Base-by-base conservation (phyloP, 2,329 filamentous ascomycete genomes). In the Tricladium varicosporioides region DNA sequence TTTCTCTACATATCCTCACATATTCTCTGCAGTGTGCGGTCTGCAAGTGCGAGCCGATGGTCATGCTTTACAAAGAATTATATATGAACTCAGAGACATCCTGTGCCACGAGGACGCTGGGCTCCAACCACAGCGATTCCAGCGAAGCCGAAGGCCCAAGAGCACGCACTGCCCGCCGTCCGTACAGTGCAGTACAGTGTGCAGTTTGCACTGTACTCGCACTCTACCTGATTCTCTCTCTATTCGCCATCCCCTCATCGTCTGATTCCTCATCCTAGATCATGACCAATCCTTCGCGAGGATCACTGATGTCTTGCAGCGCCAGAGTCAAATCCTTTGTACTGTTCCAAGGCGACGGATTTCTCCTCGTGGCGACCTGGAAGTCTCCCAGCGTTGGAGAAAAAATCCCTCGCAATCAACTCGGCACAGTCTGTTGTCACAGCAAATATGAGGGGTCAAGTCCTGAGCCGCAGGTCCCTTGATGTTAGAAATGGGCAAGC, bases 231-330 rank as follows among this genome's bases (percentile, higher is more conserved):
- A 40, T 40, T 40, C 36, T 11, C 10, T 40, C 36, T 11, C 10
- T n/a, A 40, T 40, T 40, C 36, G 36, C 10, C 10, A 4, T 40
- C n/a, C 2, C 10, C 36, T 40, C 36, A 10, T 40, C 36, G 36
- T 33, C n/a, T 47, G 43, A 53, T 53, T 15, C n/a, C 18, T 27
- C 36, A 53, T 53, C 32, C 51, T 48, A 16, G 49, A 57, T 54
- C 19, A 49, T 50, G 19, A 15, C 31, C 44, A 44, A 40, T 15
- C 47, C 16, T 15, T 46, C 22, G 33, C 53, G 46, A 50, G 33
- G 32, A n/a, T 42, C 53, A 9, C 27, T 27, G 19, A 54, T 54
- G 53, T 49, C 53, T 49, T 54, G 52, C 44, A 49, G 36, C 45
- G 22, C 33, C 40, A 16, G 45, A 44, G 40, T 50, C 53, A 55